Evolutionary conservation across 345 rosid species (phyloP), one percentile per base, ranked within the genome.

Genomic region (Nephelium lappaceum): DNA sequence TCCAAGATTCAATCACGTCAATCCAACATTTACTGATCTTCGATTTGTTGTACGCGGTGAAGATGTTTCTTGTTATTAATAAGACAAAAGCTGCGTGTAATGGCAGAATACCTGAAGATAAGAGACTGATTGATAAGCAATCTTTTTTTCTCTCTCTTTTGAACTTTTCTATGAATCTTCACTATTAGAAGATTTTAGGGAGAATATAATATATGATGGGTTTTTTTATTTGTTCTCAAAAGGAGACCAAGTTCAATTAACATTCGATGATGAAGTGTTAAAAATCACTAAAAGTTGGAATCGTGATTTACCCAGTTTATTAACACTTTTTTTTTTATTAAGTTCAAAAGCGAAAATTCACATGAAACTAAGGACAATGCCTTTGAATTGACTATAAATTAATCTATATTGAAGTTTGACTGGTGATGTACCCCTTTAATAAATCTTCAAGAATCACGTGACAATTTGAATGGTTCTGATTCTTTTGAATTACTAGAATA

Each of bases 171-270:
- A 0, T 21, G 14, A 41, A 9, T 72, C 25, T 55, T 71, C 64
- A 7, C 12, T 36, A 38, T 60, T 39, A 45, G 43, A 45, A 15
- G 38, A 74, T 66, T 66, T 12, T 21, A 7, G 38, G 27, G 39
- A 24, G 41, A 57, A 58, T 55, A 61, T 8, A 38, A 38, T 31
- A 55, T 53, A 25, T 53, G 36, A 7, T 45, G 51, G 64, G 58
- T 12, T 49, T 49, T 4, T 15, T 15, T 21, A 5, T 67, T 21
- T 41, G 16, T 27, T 14, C 6, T 19, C 18, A 24, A 77, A 69
- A 62, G 15, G 31, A 19, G 75, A 23, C 80, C 69, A 77, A 77
- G 69, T 77, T 77, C 84, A 73, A 3, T 67, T 73, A 61, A 81
- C 16, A 60, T 60, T 60, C 77, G 69, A 7, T 15, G 15, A 62